Evolutionary conservation across 2,329 filamentous ascomycete genomes (phyloP), one percentile per base, ranked within the genome.

Genomic region (Cercospora canescens): DNA sequence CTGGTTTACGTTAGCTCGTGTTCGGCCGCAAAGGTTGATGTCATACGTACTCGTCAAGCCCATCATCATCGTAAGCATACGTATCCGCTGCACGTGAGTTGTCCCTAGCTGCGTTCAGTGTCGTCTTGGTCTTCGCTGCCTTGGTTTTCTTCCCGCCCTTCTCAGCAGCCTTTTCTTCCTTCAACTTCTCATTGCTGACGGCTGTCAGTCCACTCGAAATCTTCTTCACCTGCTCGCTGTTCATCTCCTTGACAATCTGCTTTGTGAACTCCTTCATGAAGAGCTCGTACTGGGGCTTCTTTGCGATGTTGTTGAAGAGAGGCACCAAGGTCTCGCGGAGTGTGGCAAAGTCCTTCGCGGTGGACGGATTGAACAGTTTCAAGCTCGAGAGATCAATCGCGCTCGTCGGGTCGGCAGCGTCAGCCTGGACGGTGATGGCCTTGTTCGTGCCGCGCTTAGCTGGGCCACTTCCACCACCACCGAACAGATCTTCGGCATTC

Each of bases 91-190:
- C 81, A 69, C 74, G 78, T 74, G 79, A 81, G 74, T 85, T 78
- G 81, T 85, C 81, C 76, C 90, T 82, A 76, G 80, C 82, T 66
- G 91, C 88, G 63, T 91, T 91, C 58, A 98, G 84, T 6, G 88
- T 90, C 18, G 91, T 88, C 88, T 99, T 99, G 41, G 91, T 96
- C 88, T 98, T 98, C 68, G 92, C 91, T 4, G 94, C 94, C 87
- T 98, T 98, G 73, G 85, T 89, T 88, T 98, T 99, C 91, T 98
- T 99, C 75, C 90, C 92, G 62, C 92, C 89, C 85, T 97, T 97
- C 71, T 97, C 93, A 3, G 92, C 88, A 4, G 90, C 89, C 86
- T 98, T 97, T 86, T 99, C 95, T 80, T 97, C 94, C 84, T 93
- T 96, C 90, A 98, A 90, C 86, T 96, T 97, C 87, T 98, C 95